phyloP scores from a whole-genome alignment of 148 eudicot genomes.

The Rhododendron vialii region DNA sequence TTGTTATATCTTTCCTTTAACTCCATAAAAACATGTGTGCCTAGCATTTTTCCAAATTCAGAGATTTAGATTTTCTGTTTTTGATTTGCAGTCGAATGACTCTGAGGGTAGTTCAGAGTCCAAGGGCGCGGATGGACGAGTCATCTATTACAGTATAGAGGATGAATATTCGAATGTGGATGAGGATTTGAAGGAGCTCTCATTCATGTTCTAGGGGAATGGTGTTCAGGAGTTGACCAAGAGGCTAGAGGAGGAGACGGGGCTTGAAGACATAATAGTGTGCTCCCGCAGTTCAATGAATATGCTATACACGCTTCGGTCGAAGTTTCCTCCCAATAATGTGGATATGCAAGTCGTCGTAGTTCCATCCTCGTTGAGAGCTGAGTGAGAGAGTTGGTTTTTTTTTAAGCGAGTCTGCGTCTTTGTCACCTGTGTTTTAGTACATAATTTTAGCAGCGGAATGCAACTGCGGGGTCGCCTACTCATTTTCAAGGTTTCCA shows the following conservation, averaged over 20 bases:
- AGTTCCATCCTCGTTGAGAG: slow-evolving; percentile 35
- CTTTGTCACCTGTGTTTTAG: neutral
- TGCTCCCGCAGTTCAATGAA: slow-evolving; percentile 57
- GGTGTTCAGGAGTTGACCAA: slow-evolving; percentile 50
- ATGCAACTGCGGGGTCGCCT: neutral
- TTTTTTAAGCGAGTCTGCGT: too few species aligned
- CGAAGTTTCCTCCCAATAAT: slow-evolving; percentile 58
- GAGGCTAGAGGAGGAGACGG: slow-evolving; percentile 48
- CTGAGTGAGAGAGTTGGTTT: slow-evolving; percentile 5
- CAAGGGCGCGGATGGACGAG: slow-evolving; percentile 41
- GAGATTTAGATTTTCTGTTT: neutral
- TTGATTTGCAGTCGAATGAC: slow-evolving; percentile 57
- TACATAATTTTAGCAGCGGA: neutral
- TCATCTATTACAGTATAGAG: slow-evolving; percentile 48
- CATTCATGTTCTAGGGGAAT: slow-evolving; percentile 46
- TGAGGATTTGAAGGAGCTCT: slow-evolving; percentile 28
- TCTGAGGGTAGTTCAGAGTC: slow-evolving; percentile 7
- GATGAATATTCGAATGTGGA: slow-evolving; percentile 34
- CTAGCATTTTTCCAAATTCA: too few species aligned
- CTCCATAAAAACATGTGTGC: too few species aligned
- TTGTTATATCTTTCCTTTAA: too few species aligned
- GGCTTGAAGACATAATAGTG: slow-evolving; percentile 39
- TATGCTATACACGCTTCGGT: slow-evolving; percentile 52
- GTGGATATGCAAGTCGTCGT: slow-evolving; percentile 61
- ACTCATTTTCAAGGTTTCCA: neutral